Conservation (phyloP, 345 rosid species). For the Eucalyptus tenuipes region DNA sequence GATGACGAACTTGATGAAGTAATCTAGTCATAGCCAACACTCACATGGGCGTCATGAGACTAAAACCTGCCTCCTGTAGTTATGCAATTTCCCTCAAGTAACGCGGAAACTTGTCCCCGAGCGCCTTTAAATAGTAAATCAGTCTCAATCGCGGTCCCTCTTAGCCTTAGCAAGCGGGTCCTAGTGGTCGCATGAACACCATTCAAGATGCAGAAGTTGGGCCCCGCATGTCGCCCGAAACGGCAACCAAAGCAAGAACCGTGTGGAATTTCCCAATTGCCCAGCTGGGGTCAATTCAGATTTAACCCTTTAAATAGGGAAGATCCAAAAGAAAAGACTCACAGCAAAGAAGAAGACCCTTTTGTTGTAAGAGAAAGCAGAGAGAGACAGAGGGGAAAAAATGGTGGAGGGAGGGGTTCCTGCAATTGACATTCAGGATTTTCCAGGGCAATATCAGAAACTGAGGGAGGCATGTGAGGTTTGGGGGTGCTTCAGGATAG, state of each 20-base stretch:
- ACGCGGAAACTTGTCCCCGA: background rate
- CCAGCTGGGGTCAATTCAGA: background rate
- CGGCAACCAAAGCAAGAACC: background rate
- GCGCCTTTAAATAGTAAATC: background rate
- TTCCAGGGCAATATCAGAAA: constrained; percentile 16
- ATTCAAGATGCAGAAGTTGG: background rate
- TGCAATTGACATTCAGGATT: constrained; percentile 33
- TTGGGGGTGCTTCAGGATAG: constrained; percentile 75
- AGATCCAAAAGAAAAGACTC: background rate
- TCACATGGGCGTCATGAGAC: background rate
- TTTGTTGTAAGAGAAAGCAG: background rate
- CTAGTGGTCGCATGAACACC: background rate
- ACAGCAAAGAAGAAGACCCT: background rate
- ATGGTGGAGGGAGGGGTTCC: constrained; percentile 6
- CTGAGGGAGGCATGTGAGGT: constrained; percentile 54
- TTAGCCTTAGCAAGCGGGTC: background rate
- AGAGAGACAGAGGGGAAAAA: background rate
- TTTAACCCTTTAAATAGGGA: background rate
- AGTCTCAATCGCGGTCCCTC: background rate
- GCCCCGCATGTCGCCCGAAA: background rate
- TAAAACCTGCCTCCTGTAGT: background rate
- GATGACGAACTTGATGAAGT: background rate
- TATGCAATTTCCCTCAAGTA: background rate
- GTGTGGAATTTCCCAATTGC: background rate
- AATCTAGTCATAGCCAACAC: background rate